A percentile compares a stretch with the other conserved stretches of the same genome.
phyloP scores from a whole-genome alignment of 441 rosid species.

The Flueggea neowawraea region DNA sequence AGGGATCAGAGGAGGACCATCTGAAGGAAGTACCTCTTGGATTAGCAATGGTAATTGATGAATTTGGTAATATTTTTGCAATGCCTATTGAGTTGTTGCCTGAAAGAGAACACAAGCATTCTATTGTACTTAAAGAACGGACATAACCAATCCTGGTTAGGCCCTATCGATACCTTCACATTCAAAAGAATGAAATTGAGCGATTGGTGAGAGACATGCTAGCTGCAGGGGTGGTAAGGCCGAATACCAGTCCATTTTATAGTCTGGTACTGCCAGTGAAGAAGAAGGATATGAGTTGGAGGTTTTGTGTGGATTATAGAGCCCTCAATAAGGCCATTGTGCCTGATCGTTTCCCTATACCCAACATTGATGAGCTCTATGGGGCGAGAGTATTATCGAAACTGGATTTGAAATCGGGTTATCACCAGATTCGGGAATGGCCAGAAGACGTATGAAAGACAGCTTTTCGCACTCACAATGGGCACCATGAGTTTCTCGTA shows the following conservation, averaged over 20 bases:
- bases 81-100: background rate
- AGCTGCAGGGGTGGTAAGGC: background rate
- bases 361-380: background rate
- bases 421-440: background rate
- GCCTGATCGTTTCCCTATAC: background rate
- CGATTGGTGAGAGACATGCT: background rate
- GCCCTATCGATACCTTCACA: background rate
- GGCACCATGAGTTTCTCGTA: background rate
- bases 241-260: background rate
- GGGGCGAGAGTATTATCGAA: background rate
- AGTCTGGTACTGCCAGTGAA: background rate
- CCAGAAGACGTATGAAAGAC: background rate
- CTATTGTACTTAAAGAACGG: background rate
- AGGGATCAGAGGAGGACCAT: no score
- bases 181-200: no score
- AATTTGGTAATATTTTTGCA: no score
- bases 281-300: background rate
- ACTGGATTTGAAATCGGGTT: background rate
- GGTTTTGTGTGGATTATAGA: no score
- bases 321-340: background rate
- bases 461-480: background rate
- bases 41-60: no score
- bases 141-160: no score
- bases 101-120: background rate
- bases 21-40: background rate